Evolutionary conservation across 805 yeast genomes (phyloP), one percentile per base, ranked within the genome.

Genomic region (Candida tallmaniae): DNA sequence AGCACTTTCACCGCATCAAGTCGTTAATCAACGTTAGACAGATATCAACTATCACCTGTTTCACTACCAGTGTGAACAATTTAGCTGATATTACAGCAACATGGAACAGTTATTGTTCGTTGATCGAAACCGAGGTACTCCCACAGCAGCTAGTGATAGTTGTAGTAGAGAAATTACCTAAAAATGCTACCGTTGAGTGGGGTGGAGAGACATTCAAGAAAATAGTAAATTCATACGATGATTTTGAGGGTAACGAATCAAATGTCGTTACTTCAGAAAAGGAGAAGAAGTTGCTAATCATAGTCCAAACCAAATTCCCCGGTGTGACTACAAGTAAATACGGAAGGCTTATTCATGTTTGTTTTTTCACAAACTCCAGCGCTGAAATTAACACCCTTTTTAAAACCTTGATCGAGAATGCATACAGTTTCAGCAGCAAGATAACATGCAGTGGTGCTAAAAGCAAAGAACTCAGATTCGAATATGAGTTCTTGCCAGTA

Each of bases 111-210:
- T 80, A 76, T 47, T 44, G 47, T 23, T 27, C 22, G 6, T 19
- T 45, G 4, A 50, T 42, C 13, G 38, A 41, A 12, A 45, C 56
- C 17, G 44, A 51, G 6, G 47, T 31, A 3, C 38, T 38, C 25
- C 11, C 14, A 4, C 32, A 46, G 23, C 47, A 62, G 34, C 50
- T 82, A 23, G 51, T 78, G 9, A 62, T 82, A 9, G 81, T 75
- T 0, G 65, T 70, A 45, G 81, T 83, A 1, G 54, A 63, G 0
- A 68, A 58, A 22, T 59, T 86, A 32, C 95, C 95, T 5, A 73
- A 70, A 34, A 62, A 64, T 25, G 87, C 89, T 0, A 52, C 54
- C 14, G 72, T 82, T 22, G 95, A 86, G 59, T 83, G 94, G 90
- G 75, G 80, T 23, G 94, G 90, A 1, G 40, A 73, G 3, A 56